These are phyloP conservation scores for Mesembryanthemum crystallinum DNA, from an alignment of 148 eudicot genomes.

Conservation along the genomic window DNA sequence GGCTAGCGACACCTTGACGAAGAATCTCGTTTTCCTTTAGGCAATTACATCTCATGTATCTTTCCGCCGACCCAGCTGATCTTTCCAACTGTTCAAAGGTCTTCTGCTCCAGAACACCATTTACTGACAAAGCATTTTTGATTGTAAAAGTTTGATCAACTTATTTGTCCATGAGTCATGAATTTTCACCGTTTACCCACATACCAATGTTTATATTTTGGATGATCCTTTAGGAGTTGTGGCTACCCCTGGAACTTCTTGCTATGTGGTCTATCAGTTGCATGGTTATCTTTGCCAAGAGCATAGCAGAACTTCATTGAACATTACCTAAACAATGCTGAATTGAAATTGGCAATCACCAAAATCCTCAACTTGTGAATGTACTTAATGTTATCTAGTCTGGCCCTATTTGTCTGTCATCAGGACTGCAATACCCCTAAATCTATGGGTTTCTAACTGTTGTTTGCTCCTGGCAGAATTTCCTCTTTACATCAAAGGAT, in stretches of 20 bases:
- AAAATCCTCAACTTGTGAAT: not conserved
- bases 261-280: not conserved
- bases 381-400: not conserved
- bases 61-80: not conserved
- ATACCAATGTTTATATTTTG: not conserved
- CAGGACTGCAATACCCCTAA: not conserved
- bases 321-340: not conserved
- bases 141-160: not conserved
- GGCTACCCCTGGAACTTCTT: not conserved
- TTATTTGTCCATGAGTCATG: conserved; percentile 6
- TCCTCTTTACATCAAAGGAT: conserved; percentile 78
- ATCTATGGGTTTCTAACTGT: conserved; percentile 9
- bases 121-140: not conserved
- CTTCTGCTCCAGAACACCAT: not conserved
- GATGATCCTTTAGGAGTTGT: not conserved
- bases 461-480: conserved; percentile 60
- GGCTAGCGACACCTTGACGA: not conserved
- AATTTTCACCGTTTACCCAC: not conserved
- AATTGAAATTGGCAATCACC: not conserved
- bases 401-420: not conserved
- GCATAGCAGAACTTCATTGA: not conserved
- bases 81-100: not conserved
- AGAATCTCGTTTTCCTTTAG: not conserved
- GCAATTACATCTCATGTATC: not conserved
- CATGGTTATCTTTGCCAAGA: too few relatives aligned